Percentiles rank a stretch among this genome's conserved stretches.
Evolutionary conservation across 2,329 filamentous ascomycete genomes (phyloP).

Genomic region (Iodosphaeria phyllophila): DNA sequence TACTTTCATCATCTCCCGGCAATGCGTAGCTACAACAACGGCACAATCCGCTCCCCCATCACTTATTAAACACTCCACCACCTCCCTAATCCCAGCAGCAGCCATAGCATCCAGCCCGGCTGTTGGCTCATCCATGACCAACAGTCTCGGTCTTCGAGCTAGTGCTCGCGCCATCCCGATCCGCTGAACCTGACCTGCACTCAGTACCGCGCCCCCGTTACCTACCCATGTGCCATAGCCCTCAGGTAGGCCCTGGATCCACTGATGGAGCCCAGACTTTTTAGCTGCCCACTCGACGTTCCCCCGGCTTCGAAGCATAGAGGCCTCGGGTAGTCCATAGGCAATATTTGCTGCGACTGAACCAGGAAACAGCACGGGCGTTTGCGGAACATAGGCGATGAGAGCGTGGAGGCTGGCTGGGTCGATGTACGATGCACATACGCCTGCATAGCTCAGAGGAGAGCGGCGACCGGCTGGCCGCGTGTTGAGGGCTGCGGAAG

Average conservation of each 20-base stretch:
- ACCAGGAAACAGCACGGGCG: constrained; percentile 58
- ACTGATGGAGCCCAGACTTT: constrained; percentile 53
- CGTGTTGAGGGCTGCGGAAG: constrained; percentile 1
- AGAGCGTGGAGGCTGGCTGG: constrained; percentile 37
- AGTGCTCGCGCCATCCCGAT: constrained; percentile 68
- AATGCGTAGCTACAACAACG: constrained; percentile 69
- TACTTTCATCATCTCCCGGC: constrained; percentile 80
- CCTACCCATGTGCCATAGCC: constrained; percentile 60
- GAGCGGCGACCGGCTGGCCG: constrained; percentile 2
- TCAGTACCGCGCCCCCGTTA: constrained; percentile 55
- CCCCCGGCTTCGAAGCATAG: constrained; percentile 23
- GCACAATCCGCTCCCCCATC: constrained; percentile 25
- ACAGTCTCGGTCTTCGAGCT: constrained; percentile 46
- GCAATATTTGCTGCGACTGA: constrained; percentile 65
- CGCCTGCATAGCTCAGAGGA: constrained; percentile 37
- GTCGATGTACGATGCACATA: constrained; percentile 39
- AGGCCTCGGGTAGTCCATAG: constrained; percentile 49
- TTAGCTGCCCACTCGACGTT: constrained; percentile 33
- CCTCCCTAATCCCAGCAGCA: constrained; percentile 42
- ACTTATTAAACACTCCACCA: constrained; percentile 34
- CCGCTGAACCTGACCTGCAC: constrained; percentile 69
- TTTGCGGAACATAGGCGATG: constrained; percentile 52
- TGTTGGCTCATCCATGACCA: constrained; percentile 79
- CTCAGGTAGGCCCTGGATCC: constrained; percentile 50
- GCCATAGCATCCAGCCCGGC: constrained; percentile 57